Evolutionary conservation across 108 stramenopile genomes (phyloP).

Genomic region (Nitzschia sp.): DNA sequence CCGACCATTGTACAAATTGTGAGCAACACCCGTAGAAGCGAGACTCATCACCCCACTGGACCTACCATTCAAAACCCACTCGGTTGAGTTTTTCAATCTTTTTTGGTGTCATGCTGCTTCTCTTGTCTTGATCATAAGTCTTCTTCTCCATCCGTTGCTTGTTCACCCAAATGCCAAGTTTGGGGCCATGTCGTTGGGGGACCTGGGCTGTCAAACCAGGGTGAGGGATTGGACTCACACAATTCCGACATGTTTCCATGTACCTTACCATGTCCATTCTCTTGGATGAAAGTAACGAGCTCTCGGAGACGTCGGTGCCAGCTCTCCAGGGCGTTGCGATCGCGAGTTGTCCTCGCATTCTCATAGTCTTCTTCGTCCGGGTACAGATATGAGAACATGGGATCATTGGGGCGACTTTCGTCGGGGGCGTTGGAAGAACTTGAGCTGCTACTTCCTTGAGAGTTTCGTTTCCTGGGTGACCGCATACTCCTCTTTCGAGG

Average conservation of each 20-base stretch:
- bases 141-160: constrained; percentile 71
- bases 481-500: background rate
- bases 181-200: constrained; percentile 21
- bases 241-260: too few species aligned
- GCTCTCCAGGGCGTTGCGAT: constrained; percentile 28
- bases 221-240: background rate
- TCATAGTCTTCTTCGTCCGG: constrained; percentile 27
- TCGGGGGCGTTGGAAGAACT: background rate
- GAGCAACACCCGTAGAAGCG: too few species aligned
- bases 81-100: constrained; percentile 37
- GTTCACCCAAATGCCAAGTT: constrained; percentile 59
- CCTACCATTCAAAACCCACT: constrained; percentile 60
- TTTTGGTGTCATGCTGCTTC: constrained; percentile 43
- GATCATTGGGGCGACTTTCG: background rate
- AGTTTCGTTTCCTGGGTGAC: constrained; percentile 4
- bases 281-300: constrained; percentile 31
- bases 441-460: constrained; percentile 12
- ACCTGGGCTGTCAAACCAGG: background rate
- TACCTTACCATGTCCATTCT: constrained; percentile 48
- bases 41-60: background rate
- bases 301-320: constrained; percentile 52
- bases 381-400: background rate
- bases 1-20: too few species aligned
- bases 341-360: constrained; percentile 26
- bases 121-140: constrained; percentile 34